Conservation (phyloP, 768 basidiomycete species). For the Tylopilus felleus region DNA sequence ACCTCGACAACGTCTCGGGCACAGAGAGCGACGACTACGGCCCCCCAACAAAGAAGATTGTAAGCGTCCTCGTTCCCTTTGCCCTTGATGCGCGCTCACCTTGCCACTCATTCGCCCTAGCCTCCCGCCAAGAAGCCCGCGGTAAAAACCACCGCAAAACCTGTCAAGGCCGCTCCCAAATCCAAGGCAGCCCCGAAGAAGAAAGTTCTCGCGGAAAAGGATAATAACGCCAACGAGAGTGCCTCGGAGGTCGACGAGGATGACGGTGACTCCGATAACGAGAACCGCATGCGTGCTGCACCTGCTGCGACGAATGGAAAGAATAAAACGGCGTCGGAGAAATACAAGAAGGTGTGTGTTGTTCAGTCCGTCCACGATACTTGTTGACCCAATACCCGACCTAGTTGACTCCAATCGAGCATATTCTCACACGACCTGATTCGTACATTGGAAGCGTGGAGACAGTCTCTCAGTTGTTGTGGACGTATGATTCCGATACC, state of each 20-base stretch:
- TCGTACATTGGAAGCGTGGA: constrained; percentile 98
- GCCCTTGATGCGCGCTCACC: constrained; percentile 9
- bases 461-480: constrained; percentile 80
- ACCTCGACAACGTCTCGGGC: constrained; percentile 53
- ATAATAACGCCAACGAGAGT: constrained; percentile 56
- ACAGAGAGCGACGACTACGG: constrained; percentile 67
- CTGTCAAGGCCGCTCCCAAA: constrained; percentile 45
- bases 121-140: constrained; percentile 40
- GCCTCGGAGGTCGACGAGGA: constrained; percentile 40
- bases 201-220: constrained; percentile 64
- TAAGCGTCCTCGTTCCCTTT: constrained; percentile 2
- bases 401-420: constrained; percentile 92
- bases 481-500: constrained; percentile 84
- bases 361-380: not conserved
- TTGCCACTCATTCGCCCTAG: constrained; percentile 21
- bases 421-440: constrained; percentile 88
- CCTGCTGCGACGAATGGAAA: constrained; percentile 40
- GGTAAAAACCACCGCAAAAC: constrained; percentile 40
- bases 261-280: constrained; percentile 38
- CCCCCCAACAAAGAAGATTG: constrained; percentile 57
- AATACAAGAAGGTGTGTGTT: constrained; percentile 76
- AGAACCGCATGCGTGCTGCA: constrained; percentile 30
- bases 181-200: constrained; percentile 61
- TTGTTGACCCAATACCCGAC: not conserved
- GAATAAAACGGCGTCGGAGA: constrained; percentile 90